A percentile compares a stretch with the other conserved stretches of the same genome.
Evolutionary conservation across 2,329 filamentous ascomycete species (phyloP).

Genomic region (Colletotrichum gigasporum): DNA sequence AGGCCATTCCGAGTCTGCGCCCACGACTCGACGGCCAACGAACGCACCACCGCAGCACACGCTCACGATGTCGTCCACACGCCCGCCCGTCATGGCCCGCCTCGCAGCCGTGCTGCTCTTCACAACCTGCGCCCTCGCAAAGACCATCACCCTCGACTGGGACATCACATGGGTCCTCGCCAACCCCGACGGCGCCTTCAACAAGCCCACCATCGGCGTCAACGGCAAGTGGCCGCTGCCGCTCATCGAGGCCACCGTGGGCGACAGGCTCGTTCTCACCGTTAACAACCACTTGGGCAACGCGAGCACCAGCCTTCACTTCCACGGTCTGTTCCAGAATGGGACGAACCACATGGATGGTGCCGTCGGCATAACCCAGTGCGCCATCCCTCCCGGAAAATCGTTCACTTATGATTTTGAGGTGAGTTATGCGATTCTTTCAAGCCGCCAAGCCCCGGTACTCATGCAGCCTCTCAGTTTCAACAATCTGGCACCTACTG

Average conservation of each 20-base stretch:
- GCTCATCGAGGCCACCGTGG: constrained; percentile 61
- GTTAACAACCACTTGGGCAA: constrained; percentile 61
- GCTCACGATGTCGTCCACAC: constrained; percentile 7
- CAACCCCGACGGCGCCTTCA: constrained; percentile 66
- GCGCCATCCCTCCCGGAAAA: constrained; percentile 60
- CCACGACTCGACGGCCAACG: background rate
- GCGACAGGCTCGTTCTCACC: constrained; percentile 60
- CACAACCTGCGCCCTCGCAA: constrained; percentile 8
- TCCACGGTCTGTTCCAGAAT: constrained; percentile 70
- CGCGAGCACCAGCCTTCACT: constrained; percentile 62
- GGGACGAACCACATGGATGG: constrained; percentile 70
- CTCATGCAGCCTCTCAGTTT: constrained; percentile 18
- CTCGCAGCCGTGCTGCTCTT: constrained; percentile 11
- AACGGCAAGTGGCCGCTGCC: constrained; percentile 74
- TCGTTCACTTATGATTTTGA: constrained; percentile 67
- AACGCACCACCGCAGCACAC: background rate
- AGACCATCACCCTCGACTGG: constrained; percentile 64
- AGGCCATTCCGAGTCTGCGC: background rate
- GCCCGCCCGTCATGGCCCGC: constrained; percentile 11
- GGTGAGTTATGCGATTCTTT: constrained; percentile 42
- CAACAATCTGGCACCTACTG: constrained; percentile 55
- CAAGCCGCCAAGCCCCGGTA: background rate
- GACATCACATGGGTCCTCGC: constrained; percentile 69
- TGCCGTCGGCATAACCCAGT: constrained; percentile 64
- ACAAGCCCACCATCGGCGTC: constrained; percentile 69